Conservation (phyloP, 2,329 filamentous ascomycete genomes). For the Westerdykella ornata region DNA sequence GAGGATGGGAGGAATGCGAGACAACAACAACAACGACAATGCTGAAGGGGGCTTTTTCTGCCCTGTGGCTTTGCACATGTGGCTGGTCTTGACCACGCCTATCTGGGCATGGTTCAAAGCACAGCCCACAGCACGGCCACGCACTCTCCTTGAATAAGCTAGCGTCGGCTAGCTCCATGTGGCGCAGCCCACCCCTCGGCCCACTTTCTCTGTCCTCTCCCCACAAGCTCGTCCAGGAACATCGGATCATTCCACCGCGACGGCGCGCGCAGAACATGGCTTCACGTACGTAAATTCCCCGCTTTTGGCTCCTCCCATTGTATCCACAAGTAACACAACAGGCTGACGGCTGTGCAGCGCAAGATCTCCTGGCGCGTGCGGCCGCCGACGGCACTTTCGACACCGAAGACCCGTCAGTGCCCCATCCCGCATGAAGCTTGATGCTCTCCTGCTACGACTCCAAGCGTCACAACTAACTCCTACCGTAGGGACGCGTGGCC, state of each 20-base stretch:
- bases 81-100: neutral
- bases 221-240: neutral
- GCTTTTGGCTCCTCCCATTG: neutral
- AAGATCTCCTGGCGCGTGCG: conserved; percentile 50
- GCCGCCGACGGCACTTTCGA: conserved; percentile 55
- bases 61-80: neutral
- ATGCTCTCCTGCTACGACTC: neutral
- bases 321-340: neutral
- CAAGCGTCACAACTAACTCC: conserved; percentile 23
- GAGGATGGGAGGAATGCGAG: neutral
- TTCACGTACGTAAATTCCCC: conserved; percentile 1
- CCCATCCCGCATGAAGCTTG: conserved; percentile 4
- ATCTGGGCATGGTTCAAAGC: neutral
- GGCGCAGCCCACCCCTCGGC: neutral
- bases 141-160: neutral
- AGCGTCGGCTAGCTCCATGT: neutral
- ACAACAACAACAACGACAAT: neutral
- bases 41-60: neutral
- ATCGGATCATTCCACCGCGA: neutral
- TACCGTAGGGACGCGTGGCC: conserved; percentile 61
- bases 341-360: conserved; percentile 29
- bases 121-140: neutral
- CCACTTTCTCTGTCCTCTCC: neutral
- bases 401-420: conserved; percentile 53
- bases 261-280: conserved; percentile 1